A percentile compares a stretch with the other conserved stretches of the same genome.
Conservation (phyloP, 139 green algal genomes). For the Chlorella sp. region DNA sequence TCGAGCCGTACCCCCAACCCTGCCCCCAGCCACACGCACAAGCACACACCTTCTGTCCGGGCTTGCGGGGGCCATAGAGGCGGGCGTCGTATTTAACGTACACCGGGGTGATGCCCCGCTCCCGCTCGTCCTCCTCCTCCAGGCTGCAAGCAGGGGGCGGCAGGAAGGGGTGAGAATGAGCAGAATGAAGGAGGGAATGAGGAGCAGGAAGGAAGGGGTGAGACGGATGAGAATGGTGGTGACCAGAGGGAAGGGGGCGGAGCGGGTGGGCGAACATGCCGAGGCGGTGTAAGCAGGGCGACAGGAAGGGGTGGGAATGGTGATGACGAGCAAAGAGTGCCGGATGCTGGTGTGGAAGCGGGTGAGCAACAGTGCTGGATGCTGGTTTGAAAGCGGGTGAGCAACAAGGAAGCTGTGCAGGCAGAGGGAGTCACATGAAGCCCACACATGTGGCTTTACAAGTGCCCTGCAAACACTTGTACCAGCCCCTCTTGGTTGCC, state of each 20-base stretch:
- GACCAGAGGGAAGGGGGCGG: background rate
- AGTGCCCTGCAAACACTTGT: too few relatives aligned
- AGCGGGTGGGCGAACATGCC: too few relatives aligned
- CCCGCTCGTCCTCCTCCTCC: slow-evolving; percentile 55
- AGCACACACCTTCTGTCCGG: slow-evolving; percentile 35
- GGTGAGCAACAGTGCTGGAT: too few relatives aligned
- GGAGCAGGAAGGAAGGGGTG: background rate
- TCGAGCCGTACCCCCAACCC: too few relatives aligned
- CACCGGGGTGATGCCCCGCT: slow-evolving; percentile 52
- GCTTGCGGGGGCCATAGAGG: slow-evolving; percentile 70
- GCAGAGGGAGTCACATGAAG: background rate
- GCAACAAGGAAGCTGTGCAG: background rate
- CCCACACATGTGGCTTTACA: too few relatives aligned
- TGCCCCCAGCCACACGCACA: background rate
- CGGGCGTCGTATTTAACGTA: slow-evolving; percentile 81
- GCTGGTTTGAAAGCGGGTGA: background rate
- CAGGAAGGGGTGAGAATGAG: too few relatives aligned
- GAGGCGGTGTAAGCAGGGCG: too few relatives aligned
- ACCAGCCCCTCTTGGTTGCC: too few relatives aligned
- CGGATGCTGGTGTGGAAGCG: too few relatives aligned
- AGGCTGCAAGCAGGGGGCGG: slow-evolving; percentile 13
- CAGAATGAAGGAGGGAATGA: too few relatives aligned
- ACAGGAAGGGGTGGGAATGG: too few relatives aligned
- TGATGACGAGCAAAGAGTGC: too few relatives aligned
- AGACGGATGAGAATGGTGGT: background rate